Conservation (phyloP, 768 basidiomycete species). For the Auricularia sp. region DNA sequence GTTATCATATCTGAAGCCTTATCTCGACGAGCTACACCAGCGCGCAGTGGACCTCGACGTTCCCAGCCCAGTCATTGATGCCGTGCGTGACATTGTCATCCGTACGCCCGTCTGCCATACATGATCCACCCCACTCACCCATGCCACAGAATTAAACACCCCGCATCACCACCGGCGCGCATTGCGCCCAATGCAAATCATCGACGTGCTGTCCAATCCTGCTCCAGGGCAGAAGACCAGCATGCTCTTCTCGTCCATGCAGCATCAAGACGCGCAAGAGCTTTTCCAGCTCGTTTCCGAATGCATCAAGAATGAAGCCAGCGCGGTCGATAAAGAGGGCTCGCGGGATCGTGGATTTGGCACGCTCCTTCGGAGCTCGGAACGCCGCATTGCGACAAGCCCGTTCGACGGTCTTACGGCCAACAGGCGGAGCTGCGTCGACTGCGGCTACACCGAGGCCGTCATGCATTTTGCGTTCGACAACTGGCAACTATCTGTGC, state of each 20-base stretch:
- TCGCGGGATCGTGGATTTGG: constrained; percentile 26
- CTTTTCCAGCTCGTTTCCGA: constrained; percentile 92
- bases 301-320: constrained; percentile 77
- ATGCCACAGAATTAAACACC: constrained; percentile 48
- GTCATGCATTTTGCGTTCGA: constrained; percentile 88
- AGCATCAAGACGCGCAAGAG: constrained; percentile 98
- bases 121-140: constrained; percentile 5
- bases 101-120: constrained; percentile 32
- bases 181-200: constrained; percentile 64
- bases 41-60: constrained; percentile 74
- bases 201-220: constrained; percentile 53
- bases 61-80: constrained; percentile 78
- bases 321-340: constrained; percentile 61
- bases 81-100: constrained; percentile 59
- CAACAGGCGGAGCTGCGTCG: constrained; percentile 76
- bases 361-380: constrained; percentile 30
- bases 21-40: constrained; percentile 64
- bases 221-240: constrained; percentile 40
- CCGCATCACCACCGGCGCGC: constrained; percentile 47
- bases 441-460: constrained; percentile 89
- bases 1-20: constrained; percentile 66
- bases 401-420: constrained; percentile 82
- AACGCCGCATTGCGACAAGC: constrained; percentile 31
- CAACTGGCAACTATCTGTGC: constrained; percentile 72
- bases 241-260: constrained; percentile 73